Evolutionary conservation across 116 monocot species (phyloP).

Genomic region (Iris pallida): DNA sequence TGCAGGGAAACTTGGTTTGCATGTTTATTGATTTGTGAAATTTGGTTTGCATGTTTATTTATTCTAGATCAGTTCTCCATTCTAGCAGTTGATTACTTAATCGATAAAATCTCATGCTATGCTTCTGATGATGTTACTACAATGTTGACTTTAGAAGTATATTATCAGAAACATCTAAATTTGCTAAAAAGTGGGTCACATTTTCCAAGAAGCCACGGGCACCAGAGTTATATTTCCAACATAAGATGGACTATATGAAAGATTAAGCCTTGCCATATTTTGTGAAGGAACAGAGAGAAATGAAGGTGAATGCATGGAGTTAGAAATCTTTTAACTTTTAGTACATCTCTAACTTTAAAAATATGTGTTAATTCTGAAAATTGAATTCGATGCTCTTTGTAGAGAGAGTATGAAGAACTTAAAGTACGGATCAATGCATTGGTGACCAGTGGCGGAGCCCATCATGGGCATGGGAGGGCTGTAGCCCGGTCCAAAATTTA

Average conservation of each 20-base stretch:
- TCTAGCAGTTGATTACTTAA: slow-evolving; percentile 55
- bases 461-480: too few relatives aligned
- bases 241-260: slow-evolving; percentile 61
- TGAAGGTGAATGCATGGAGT: slow-evolving; percentile 32
- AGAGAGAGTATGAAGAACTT: slow-evolving; percentile 66
- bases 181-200: slow-evolving; percentile 67
- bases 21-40: slow-evolving; percentile 63
- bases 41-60: slow-evolving; percentile 65
- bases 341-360: not conserved
- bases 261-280: slow-evolving; percentile 50
- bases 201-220: slow-evolving; percentile 61
- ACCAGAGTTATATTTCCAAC: slow-evolving; percentile 60
- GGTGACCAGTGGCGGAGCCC: too few relatives aligned
- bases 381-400: slow-evolving; percentile 1
- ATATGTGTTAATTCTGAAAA: not conserved
- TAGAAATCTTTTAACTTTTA: not conserved
- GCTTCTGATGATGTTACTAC: slow-evolving; percentile 71
- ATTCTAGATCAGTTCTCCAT: slow-evolving; percentile 69
- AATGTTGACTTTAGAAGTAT: slow-evolving; percentile 55
- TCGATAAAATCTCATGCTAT: slow-evolving; percentile 63
- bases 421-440: slow-evolving; percentile 63
- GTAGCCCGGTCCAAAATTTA: too few relatives aligned
- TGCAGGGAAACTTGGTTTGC: slow-evolving; percentile 69
- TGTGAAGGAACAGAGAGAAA: slow-evolving; percentile 57
- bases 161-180: slow-evolving; percentile 63